Evolutionary conservation across 805 yeast genomes (phyloP).

Genomic region (Isabelozyma heimii): DNA sequence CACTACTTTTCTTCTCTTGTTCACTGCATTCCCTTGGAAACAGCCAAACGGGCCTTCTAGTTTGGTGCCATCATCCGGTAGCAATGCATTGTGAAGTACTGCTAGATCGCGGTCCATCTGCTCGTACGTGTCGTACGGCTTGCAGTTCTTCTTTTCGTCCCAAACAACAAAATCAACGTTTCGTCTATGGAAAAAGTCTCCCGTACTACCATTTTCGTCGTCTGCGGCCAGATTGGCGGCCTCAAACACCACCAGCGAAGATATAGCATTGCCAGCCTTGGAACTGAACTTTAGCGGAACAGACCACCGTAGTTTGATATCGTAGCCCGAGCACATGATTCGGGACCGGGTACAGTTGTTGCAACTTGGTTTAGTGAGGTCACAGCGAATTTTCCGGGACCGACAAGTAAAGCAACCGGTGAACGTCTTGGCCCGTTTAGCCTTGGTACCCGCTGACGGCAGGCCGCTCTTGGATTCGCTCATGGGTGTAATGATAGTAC

Average conservation of each 20-base stretch:
- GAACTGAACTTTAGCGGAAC: conserved; percentile 40
- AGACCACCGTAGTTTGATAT: conserved; percentile 79
- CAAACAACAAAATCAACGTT: conserved; percentile 73
- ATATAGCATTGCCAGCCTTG: conserved; percentile 22
- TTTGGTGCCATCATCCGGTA: conserved; percentile 41
- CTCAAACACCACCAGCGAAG: conserved; percentile 30
- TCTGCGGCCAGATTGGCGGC: conserved; percentile 14
- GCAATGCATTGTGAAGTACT: conserved; percentile 47
- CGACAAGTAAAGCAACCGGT: conserved; percentile 91
- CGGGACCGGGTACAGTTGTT: conserved; percentile 66
- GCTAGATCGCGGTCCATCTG: conserved; percentile 76
- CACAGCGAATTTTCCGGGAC: conserved; percentile 77
- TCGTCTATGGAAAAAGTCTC: conserved; percentile 63
- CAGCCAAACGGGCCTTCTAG: conserved; percentile 82
- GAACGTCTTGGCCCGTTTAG: conserved; percentile 57
- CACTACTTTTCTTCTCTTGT: not conserved
- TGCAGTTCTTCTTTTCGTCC: conserved; percentile 46
- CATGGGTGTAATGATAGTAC: not conserved
- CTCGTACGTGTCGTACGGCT: conserved; percentile 66
- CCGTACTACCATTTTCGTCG: conserved; percentile 7
- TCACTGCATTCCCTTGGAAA: conserved; percentile 35
- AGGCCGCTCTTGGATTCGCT: not conserved
- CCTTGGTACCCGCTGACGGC: conserved; percentile 2
- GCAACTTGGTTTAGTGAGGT: conserved; percentile 67
- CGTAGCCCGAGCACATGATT: conserved; percentile 77